Evolutionary conservation across 345 rosid genomes (phyloP).

Genomic region (Camelina sativa): DNA sequence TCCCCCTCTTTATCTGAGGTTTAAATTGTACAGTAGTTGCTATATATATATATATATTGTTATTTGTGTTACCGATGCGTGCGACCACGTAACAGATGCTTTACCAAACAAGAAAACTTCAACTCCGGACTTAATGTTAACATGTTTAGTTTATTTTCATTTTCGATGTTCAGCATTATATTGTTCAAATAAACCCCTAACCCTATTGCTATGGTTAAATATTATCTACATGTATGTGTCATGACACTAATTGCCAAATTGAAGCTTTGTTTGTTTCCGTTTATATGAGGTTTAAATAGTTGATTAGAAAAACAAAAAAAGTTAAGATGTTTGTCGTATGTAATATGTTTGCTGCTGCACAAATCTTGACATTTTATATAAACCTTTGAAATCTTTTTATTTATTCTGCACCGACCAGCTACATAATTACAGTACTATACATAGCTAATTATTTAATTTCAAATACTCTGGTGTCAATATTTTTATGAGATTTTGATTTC

Average conservation of each 20-base stretch:
- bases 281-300: background rate
- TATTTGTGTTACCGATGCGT: background rate
- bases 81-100: conserved; percentile 5
- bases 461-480: background rate
- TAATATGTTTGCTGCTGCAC: background rate
- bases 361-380: background rate
- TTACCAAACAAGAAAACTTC: background rate
- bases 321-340: conserved; percentile 15
- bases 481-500: background rate
- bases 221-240: background rate
- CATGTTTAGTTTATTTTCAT: background rate
- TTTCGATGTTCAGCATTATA: background rate
- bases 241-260: conserved; percentile 10
- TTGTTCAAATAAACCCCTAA: background rate
- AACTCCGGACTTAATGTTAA: background rate
- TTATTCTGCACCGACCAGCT: conserved; percentile 6
- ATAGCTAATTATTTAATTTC: background rate
- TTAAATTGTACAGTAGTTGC: background rate
- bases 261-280: background rate
- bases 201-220: background rate
- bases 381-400: background rate
- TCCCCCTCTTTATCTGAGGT: background rate
- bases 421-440: background rate
- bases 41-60: background rate
- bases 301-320: background rate